Base-by-base conservation (phyloP, 2,329 filamentous ascomycete genomes). In the Pseudogymnoascus sp. region DNA sequence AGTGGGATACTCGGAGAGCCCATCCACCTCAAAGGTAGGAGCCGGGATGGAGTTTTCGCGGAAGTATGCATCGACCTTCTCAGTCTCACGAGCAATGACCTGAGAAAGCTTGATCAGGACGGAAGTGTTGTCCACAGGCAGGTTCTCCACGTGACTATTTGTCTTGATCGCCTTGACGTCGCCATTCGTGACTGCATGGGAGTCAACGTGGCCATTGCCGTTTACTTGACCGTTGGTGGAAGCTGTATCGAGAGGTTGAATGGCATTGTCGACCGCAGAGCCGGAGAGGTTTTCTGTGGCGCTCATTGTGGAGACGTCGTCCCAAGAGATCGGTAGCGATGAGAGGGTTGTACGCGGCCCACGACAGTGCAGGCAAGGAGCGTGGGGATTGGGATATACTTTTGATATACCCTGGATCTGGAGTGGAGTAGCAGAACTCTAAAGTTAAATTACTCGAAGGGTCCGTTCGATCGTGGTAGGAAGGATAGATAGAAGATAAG, bases 31-130 rank as follows among this genome's bases (percentile, higher is more conserved):
- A 61, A 82, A 81, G 6, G 74, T 74, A 7, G 79, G 77, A 58
- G 76, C 68, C 0, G 72, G 72, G 2, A 77, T 67, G 6, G 72
- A 72, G 58, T 76, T 77, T 4, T 74, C 71, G 57, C 71, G 74
- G 63, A 82, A 67, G 66, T 80, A 81, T 2, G 68, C 68, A 62
- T 82, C 78, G 15, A 83, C 68, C 66, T 76, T 81, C 63, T 77
- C 75, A 0, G 80, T 78, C 64, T 82, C 79, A 41, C 67, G 64
- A 36, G 73, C 73, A 60, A 82, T 82, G 53, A 72, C 78, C 57
- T 72, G 73, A 2, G 80, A 79, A n/a, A 83, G 70, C 25, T 71
- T 69, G 12, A 77, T 65, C 71, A 82, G 75, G 22, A 71, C 73
- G 2, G 76, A 76, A 30, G 43, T 53, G 25, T 53, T 53, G 43